Conservation (phyloP, 1,139 yeast species). For the Tardiomyces depauwii region DNA sequence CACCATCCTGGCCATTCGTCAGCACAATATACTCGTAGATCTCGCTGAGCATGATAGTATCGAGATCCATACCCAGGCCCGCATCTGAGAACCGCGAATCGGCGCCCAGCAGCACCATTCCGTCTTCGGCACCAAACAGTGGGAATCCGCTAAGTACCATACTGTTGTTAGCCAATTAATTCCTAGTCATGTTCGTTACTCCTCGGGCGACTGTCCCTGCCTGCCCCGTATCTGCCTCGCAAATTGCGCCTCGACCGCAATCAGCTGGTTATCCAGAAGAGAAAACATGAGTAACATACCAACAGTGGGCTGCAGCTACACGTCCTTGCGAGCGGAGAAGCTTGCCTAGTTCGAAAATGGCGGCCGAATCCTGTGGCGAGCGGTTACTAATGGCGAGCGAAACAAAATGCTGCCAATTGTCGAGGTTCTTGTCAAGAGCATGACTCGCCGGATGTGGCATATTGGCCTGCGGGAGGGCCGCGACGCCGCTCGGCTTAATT, state of each 20-base stretch:
- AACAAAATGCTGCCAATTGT: conserved; percentile 25
- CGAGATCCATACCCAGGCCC: conserved; percentile 26
- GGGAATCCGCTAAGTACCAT: conserved; percentile 16
- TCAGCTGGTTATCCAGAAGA: too few relatives aligned
- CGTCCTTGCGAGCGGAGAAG: conserved; percentile 19
- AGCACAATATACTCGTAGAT: conserved; percentile 52
- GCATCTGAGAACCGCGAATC: conserved; percentile 10
- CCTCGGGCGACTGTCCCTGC: too few relatives aligned
- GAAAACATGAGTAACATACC: conserved; percentile 6
- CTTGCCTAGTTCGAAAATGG: conserved; percentile 24
- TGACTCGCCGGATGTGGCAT: conserved; percentile 2
- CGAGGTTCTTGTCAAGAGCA: conserved; percentile 10
- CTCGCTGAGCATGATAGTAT: conserved; percentile 48
- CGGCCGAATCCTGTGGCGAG: conserved; percentile 21
- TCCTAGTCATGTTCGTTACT: too few relatives aligned
- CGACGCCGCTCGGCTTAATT: conserved; percentile 20
- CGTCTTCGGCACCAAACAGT: conserved; percentile 18
- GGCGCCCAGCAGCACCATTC: conserved; percentile 20
- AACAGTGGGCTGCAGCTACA: conserved; percentile 24
- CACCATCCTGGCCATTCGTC: conserved; percentile 18
- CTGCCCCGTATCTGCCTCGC: too few relatives aligned
- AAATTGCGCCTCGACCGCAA: conserved; percentile 31
- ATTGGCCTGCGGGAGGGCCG: conserved; percentile 1
- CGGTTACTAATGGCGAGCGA: conserved; percentile 24
- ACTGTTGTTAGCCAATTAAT: conserved; percentile 6